Evolutionary conservation across 805 yeast genomes (phyloP), one percentile per base, ranked within the genome.

Genomic region (Ogataea salicorniae): DNA sequence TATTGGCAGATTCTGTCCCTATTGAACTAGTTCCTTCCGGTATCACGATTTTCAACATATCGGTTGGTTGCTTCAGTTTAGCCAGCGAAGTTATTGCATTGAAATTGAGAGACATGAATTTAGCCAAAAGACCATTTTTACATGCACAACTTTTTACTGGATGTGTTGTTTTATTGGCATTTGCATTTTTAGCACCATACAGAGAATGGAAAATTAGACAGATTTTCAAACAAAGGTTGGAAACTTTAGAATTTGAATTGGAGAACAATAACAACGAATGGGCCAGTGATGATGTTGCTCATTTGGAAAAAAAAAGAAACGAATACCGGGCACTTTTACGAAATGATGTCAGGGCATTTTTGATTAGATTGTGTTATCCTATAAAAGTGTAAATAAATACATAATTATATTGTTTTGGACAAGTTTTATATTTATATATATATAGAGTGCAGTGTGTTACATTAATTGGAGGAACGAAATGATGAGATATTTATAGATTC

Each of bases 131-230:
- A 26, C 86, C 87, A 2, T 83, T 75, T 54, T 62, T 76, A 33
- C 73, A 81, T 53, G 72, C 84, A 1, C 88, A 83, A 56, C 69
- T 81, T 1, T 81, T 80, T 58, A 74, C 80, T 6, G 88, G 86
- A 2, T 62, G 75, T 26, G 43, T 78, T 74, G 53, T 56, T 74
- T 16, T 17, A 63, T 61, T 13, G 75, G 76, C 0, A 57, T 73
- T 11, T 4, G 78, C 2, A 47, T 62, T 76, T 35, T 26, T 58
- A 46, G 48, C 77, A 1, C 64, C 77, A 0, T 66, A 79, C 18
- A 68, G 89, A 52, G 83, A 80, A 52, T 70, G 72, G 68, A 67
- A 76, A 47, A 76, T 82, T 3, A 54, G 71, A 42, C 60, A 69
- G 34, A 66, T 67, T 49, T 46, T 78, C 5, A 33, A 23, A 9